These are phyloP conservation scores for Rhizophora apiculata DNA, from an alignment of 345 rosid species.

Conservation along the genomic window DNA sequence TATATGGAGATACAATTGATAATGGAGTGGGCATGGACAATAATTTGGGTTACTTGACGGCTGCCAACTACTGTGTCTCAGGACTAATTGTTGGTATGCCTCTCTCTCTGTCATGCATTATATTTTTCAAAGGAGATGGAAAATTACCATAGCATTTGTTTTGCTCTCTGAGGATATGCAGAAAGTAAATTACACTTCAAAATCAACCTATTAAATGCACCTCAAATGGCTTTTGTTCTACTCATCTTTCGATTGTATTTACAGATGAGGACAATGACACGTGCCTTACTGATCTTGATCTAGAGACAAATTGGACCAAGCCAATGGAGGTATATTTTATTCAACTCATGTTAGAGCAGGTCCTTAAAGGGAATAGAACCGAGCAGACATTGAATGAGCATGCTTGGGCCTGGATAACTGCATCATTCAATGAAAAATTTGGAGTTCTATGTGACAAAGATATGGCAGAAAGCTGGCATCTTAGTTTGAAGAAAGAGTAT, in stretches of 20 bases:
- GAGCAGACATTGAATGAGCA: conserved; percentile 18
- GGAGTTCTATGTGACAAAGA: conserved; percentile 22
- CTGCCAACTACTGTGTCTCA: conserved; percentile 12
- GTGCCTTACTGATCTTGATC: conserved; percentile 20
- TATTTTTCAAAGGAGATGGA: background rate
- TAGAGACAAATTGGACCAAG: conserved; percentile 31
- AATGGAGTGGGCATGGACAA: conserved; percentile 15
- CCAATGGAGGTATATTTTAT: conserved; percentile 24
- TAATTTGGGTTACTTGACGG: conserved; percentile 17
- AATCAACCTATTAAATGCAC: background rate
- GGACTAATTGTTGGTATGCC: conserved; percentile 20
- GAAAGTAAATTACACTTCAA: too few relatives aligned
- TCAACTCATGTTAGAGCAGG: conserved; percentile 26
- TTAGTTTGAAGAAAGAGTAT: conserved; percentile 26
- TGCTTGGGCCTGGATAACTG: conserved; percentile 25
- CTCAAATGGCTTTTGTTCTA: background rate
- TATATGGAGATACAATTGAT: conserved; percentile 32
- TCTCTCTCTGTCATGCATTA: background rate
- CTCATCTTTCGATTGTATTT: conserved; percentile 13
- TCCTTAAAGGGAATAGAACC: conserved; percentile 18
- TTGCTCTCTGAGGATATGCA: too few relatives aligned
- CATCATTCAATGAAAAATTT: conserved; percentile 21
- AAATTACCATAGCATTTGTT: too few relatives aligned
- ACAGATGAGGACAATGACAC: conserved; percentile 35
- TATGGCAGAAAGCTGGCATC: conserved; percentile 17